phyloP scores from a whole-genome alignment of 1,284 basidiomycete genomes.

The Clitocybe nebularis region DNA sequence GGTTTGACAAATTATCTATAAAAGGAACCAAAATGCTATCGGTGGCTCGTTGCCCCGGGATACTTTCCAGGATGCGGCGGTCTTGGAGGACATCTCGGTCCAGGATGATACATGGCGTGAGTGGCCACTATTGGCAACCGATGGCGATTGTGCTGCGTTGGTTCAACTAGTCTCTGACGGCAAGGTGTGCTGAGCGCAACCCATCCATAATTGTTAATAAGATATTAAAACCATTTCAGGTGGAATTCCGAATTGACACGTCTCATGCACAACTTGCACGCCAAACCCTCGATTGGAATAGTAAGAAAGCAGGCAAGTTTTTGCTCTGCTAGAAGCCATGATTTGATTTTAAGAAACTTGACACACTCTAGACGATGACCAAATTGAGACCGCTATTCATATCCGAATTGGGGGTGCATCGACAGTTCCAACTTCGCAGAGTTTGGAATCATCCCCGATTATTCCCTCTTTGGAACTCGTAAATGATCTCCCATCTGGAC shows the following conservation, averaged over 20 bases:
- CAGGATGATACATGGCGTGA: constrained; percentile 53
- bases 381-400: constrained; percentile 64
- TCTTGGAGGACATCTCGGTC: constrained; percentile 54
- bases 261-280: constrained; percentile 52
- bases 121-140: constrained; percentile 69
- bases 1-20: constrained; percentile 11
- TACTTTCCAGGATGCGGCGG: constrained; percentile 63
- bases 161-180: constrained; percentile 69
- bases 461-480: constrained; percentile 14
- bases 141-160: constrained; percentile 72
- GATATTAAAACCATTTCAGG: constrained; percentile 32
- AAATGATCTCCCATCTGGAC: constrained; percentile 26
- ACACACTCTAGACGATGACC: constrained; percentile 64
- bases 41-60: constrained; percentile 63
- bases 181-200: constrained; percentile 38
- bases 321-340: not conserved
- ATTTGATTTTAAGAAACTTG: not conserved
- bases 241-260: constrained; percentile 66
- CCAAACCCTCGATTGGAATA: constrained; percentile 68
- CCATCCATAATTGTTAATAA: not conserved
- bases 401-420: constrained; percentile 29
- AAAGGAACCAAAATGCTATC: constrained; percentile 63
- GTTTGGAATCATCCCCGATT: constrained; percentile 17
- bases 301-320: constrained; percentile 71
- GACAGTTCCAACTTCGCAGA: constrained; percentile 10